Percentiles rank a stretch among this genome's conserved stretches.
Evolutionary conservation across 2,329 filamentous ascomycete genomes (phyloP).

Genomic region (Epichloe sylvatica): DNA sequence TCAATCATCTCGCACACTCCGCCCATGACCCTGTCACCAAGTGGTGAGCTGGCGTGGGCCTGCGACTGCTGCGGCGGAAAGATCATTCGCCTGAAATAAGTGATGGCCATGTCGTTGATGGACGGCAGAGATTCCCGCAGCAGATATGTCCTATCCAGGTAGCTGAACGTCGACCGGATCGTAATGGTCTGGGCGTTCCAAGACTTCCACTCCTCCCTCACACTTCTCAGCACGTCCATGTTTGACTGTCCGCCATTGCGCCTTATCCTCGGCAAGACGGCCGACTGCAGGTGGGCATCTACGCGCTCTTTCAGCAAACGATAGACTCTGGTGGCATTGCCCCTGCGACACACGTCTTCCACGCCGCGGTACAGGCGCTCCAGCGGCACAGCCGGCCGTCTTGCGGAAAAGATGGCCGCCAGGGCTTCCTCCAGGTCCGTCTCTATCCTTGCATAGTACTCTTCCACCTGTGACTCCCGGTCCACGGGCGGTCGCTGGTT

Average conservation of each 20-base stretch:
- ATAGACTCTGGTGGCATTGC: conserved; percentile 54
- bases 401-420: conserved; percentile 53
- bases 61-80: conserved; percentile 21
- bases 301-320: conserved; percentile 51
- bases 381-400: conserved; percentile 54
- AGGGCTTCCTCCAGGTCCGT: conserved; percentile 61
- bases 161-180: conserved; percentile 83
- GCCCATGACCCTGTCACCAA: conserved; percentile 22
- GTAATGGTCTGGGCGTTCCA: conserved; percentile 64
- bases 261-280: conserved; percentile 42
- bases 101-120: conserved; percentile 68
- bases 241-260: conserved; percentile 37
- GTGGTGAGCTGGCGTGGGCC: conserved; percentile 3
- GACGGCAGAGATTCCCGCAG: conserved; percentile 55
- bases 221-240: conserved; percentile 46
- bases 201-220: conserved; percentile 49
- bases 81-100: conserved; percentile 53
- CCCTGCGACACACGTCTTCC: conserved; percentile 79
- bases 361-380: conserved; percentile 83
- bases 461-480: conserved; percentile 46
- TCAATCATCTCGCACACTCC: conserved; percentile 64
- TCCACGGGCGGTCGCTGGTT: conserved; percentile 59
- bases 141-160: conserved; percentile 80
- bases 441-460: conserved; percentile 68
- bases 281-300: conserved; percentile 50